Conservation (phyloP, 2,329 filamentous ascomycete genomes). For the Aspergillus sojae region DNA sequence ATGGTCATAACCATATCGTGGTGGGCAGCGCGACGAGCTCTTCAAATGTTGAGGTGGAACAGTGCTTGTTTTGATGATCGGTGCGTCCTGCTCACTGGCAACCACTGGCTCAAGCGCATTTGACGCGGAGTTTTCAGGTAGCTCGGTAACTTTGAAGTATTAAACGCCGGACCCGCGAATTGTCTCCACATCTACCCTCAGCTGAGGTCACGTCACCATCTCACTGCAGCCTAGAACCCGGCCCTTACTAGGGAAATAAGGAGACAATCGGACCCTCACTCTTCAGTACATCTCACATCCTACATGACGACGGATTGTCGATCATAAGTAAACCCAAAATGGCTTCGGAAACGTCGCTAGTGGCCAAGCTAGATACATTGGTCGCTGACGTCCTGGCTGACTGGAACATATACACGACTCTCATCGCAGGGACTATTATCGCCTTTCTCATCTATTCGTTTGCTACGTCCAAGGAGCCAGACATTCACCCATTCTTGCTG, state of each 20-base stretch:
- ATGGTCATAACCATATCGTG: constrained; percentile 10
- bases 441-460: constrained; percentile 71
- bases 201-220: constrained; percentile 20
- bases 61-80: constrained; percentile 25
- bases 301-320: constrained; percentile 7
- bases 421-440: constrained; percentile 68
- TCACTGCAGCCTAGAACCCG: background rate
- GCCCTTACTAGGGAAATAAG: background rate
- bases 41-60: background rate
- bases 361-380: constrained; percentile 71
- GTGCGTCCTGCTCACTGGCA: constrained; percentile 15
- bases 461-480: constrained; percentile 74
- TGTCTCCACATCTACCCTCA: constrained; percentile 20
- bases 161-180: constrained; percentile 4
- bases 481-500: constrained; percentile 88
- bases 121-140: constrained; percentile 24
- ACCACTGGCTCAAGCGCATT: constrained; percentile 22
- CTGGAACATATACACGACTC: constrained; percentile 81
- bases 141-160: constrained; percentile 10
- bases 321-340: constrained; percentile 28
- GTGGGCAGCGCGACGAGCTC: background rate
- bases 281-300: background rate
- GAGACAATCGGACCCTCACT: background rate
- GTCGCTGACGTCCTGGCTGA: constrained; percentile 71
- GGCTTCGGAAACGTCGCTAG: constrained; percentile 52